phyloP scores from a whole-genome alignment of 176 grass and related monocot genomes.

The Zoysia japonica region DNA sequence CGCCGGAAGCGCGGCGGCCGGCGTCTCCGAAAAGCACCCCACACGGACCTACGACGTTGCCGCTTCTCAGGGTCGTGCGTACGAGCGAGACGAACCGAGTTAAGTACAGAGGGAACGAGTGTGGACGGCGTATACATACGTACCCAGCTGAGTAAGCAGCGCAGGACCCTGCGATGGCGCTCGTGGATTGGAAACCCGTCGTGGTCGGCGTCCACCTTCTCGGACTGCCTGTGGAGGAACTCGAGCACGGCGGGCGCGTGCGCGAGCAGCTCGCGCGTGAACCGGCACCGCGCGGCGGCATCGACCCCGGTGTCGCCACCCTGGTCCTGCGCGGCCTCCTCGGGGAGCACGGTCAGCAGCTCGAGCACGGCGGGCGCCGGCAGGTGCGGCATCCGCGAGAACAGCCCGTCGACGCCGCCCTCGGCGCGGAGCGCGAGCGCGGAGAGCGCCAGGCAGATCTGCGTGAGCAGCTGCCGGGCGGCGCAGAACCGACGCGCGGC shows the following conservation, averaged over 20 bases:
- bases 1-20: constrained; percentile 41
- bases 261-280: constrained; percentile 77
- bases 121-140: neutral
- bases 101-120: neutral
- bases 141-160: constrained; percentile 91
- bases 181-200: constrained; percentile 59
- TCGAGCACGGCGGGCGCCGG: constrained; percentile 62
- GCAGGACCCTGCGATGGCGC: constrained; percentile 67
- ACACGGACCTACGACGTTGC: constrained; percentile 55
- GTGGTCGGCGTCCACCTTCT: constrained; percentile 43
- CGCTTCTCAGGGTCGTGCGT: constrained; percentile 14
- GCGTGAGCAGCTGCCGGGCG: constrained; percentile 73
- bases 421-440: constrained; percentile 62
- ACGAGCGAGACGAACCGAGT: neutral
- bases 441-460: constrained; percentile 86
- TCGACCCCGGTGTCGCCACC: constrained; percentile 57
- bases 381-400: constrained; percentile 62
- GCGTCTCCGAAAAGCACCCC: constrained; percentile 79
- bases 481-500: constrained; percentile 68
- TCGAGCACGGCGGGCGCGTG: constrained; percentile 74
- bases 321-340: constrained; percentile 80
- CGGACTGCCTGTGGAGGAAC: constrained; percentile 68
- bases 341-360: constrained; percentile 85
- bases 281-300: constrained; percentile 56
- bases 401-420: constrained; percentile 72